phyloP scores from a whole-genome alignment of 768 basidiomycete species.

The Termitomyces bulborhizus region DNA sequence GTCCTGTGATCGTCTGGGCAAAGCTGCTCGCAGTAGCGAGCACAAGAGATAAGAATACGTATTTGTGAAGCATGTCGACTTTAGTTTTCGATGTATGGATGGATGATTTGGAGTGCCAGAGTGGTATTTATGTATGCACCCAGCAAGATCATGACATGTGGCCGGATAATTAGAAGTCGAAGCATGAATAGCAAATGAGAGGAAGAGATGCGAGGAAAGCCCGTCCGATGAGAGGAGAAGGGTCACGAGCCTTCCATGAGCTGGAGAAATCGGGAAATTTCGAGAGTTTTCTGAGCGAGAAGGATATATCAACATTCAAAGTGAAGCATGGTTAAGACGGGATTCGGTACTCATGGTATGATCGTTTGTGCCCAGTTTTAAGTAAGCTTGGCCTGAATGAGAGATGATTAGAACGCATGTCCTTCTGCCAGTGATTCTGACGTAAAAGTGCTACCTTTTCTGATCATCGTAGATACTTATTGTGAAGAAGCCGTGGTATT shows the following conservation, averaged over 20 bases:
- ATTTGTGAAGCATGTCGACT: not conserved
- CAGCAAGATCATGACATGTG: not conserved
- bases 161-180: not conserved
- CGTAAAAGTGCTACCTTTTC: too few relatives aligned
- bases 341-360: too few relatives aligned
- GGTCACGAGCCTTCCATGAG: not conserved
- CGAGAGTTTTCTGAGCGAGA: not conserved
- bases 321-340: not conserved
- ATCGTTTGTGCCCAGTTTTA: too few relatives aligned
- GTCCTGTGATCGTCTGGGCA: constrained; percentile 37
- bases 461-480: too few relatives aligned
- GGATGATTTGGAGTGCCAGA: not conserved
- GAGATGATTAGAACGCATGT: too few relatives aligned
- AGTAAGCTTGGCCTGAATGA: too few relatives aligned
- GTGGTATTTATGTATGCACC: not conserved
- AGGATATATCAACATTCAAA: not conserved
- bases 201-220: not conserved
- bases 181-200: not conserved
- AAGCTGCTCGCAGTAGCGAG: not conserved
- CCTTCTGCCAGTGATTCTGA: too few relatives aligned
- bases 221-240: not conserved
- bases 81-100: not conserved
- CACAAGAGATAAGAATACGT: not conserved
- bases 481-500: not conserved
- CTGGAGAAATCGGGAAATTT: not conserved